phyloP scores from a whole-genome alignment of 192 early-diverging fungal species.

The Ambispora gerdemannii region DNA sequence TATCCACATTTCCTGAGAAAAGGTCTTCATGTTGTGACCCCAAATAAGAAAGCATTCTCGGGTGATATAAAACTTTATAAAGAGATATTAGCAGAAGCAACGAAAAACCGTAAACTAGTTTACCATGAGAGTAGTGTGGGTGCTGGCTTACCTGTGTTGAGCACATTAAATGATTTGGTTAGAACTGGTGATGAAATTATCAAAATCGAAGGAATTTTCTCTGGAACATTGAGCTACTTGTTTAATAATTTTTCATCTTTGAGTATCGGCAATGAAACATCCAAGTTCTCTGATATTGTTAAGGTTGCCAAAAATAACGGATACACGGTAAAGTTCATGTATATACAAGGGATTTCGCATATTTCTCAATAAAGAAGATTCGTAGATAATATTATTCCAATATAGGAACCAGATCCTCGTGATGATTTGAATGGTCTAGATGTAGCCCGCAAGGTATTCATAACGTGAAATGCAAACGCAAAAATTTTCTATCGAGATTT shows the following conservation, averaged over 20 bases:
- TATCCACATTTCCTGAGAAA: constrained; percentile 81
- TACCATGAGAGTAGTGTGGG: constrained; percentile 97
- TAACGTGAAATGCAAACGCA: background rate
- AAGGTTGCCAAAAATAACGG: constrained; percentile 85
- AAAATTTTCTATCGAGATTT: background rate
- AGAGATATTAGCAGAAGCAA: constrained; percentile 61
- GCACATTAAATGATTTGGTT: constrained; percentile 85
- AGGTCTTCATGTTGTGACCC: constrained; percentile 89
- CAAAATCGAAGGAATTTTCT: constrained; percentile 96
- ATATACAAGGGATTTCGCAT: background rate
- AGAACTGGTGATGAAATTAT: constrained; percentile 89
- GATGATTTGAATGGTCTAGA: constrained; percentile 99
- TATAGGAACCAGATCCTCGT: constrained; percentile 91
- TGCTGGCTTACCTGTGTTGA: constrained; percentile 93
- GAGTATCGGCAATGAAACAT: constrained; percentile 38
- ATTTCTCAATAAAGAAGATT: background rate
- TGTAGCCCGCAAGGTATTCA: constrained; percentile 89
- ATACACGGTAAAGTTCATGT: constrained; percentile 68
- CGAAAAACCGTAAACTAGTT: constrained; percentile 55
- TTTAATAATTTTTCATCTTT: constrained; percentile 95
- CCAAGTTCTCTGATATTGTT: constrained; percentile 87
- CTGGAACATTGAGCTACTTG: constrained; percentile 94
- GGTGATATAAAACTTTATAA: constrained; percentile 67
- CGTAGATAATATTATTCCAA: background rate
- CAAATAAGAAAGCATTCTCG: constrained; percentile 98